phyloP scores from a whole-genome alignment of 192 early-diverging fungal species.

The Phlyctochytrium arcticum region DNA sequence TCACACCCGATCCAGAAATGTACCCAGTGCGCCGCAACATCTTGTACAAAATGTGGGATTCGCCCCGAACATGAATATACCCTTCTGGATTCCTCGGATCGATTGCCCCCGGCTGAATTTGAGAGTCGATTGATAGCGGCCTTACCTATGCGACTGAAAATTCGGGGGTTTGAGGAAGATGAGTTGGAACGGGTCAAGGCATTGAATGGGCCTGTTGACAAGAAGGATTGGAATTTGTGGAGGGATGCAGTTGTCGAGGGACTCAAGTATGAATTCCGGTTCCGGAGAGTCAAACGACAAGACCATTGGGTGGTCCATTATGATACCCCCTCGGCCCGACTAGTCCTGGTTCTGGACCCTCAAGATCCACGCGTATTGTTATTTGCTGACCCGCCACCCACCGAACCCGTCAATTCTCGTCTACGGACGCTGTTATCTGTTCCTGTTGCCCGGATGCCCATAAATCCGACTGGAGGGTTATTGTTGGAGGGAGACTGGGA shows the following conservation, averaged over 20 bases:
- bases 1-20: slow-evolving; percentile 24
- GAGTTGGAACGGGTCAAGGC: background rate
- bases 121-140: slow-evolving; percentile 19
- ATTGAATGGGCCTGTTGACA: background rate
- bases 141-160: slow-evolving; percentile 29
- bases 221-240: slow-evolving; percentile 14
- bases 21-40: slow-evolving; percentile 28
- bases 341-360: slow-evolving; percentile 32
- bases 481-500: slow-evolving; percentile 29
- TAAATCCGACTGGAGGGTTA: no score
- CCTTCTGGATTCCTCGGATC: background rate
- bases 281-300: slow-evolving; percentile 31
- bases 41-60: slow-evolving; percentile 37
- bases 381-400: slow-evolving; percentile 15
- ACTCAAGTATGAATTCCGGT: slow-evolving; percentile 30
- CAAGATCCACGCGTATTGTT: slow-evolving; percentile 28
- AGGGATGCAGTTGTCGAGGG: slow-evolving; percentile 11
- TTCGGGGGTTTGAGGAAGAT: slow-evolving; percentile 25
- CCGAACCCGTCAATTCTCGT: slow-evolving; percentile 6
- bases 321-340: slow-evolving; percentile 15
- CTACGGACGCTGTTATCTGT: slow-evolving; percentile 23
- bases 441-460: slow-evolving; percentile 35
- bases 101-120: slow-evolving; percentile 25
- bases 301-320: slow-evolving; percentile 34
- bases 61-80: slow-evolving; percentile 42